A percentile compares a stretch with the other conserved stretches of the same genome.
These are phyloP conservation scores for Rhizoctonia solani DNA, from an alignment of 1,284 basidiomycete species.

Conservation along the genomic window DNA sequence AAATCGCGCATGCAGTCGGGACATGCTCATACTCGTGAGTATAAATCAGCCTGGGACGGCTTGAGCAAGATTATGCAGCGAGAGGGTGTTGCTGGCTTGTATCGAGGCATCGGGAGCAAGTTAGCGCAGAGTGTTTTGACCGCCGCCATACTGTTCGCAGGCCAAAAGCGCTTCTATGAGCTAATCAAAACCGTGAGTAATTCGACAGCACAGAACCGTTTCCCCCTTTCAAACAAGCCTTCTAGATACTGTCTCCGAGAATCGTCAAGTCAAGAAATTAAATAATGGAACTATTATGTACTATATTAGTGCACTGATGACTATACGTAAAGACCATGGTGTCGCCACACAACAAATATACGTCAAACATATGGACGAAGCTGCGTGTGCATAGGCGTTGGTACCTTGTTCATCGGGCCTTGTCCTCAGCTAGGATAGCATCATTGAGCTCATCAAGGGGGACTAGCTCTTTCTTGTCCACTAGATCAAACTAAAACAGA, in stretches of 20 bases:
- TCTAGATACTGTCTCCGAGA: background rate
- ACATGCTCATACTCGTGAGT: constrained; percentile 60
- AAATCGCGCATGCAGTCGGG: constrained; percentile 84
- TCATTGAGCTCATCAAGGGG: constrained; percentile 97
- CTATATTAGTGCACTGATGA: background rate
- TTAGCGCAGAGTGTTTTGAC: constrained; percentile 88
- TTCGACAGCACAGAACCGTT: too few relatives aligned
- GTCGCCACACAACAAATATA: background rate
- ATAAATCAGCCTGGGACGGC: constrained; percentile 73
- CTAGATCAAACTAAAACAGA: constrained; percentile 79
- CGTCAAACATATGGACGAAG: background rate
- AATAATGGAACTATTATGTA: background rate
- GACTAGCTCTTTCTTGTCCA: constrained; percentile 95
- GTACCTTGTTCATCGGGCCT: constrained; percentile 42
- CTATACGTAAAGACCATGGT: too few relatives aligned
- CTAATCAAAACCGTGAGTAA: constrained; percentile 39
- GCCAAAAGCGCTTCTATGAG: constrained; percentile 66
- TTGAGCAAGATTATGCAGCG: constrained; percentile 70
- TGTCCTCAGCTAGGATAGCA: constrained; percentile 87
- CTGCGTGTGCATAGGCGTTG: background rate
- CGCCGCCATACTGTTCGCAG: constrained; percentile 86
- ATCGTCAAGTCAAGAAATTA: background rate
- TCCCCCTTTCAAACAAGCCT: background rate
- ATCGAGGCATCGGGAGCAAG: constrained; percentile 84
- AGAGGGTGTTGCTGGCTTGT: constrained; percentile 80